Evolutionary conservation across 164 flowering plant genomes (phyloP).

Genomic region (Aristolochia contorta): DNA sequence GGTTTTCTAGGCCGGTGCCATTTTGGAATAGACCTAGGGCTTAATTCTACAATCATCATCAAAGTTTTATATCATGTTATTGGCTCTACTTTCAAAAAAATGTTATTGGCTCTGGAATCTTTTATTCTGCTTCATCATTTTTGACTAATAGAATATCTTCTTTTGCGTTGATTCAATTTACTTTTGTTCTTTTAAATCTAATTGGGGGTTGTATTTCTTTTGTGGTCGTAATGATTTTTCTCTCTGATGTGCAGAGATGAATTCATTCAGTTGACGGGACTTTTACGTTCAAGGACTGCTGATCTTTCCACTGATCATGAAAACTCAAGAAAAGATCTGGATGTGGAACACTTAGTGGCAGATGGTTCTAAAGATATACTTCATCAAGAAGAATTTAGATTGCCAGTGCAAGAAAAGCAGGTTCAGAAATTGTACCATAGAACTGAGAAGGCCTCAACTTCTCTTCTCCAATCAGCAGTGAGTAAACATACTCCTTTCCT

Average conservation of each 20-base stretch:
- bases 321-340: slow-evolving; percentile 11
- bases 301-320: slow-evolving; percentile 24
- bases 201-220: no score
- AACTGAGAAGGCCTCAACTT: slow-evolving; percentile 20
- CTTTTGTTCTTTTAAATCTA: background rate
- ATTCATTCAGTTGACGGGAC: slow-evolving; percentile 39
- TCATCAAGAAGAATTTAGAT: slow-evolving; percentile 14
- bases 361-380: slow-evolving; percentile 13
- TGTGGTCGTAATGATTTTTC: no score
- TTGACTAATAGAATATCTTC: background rate
- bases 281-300: slow-evolving; percentile 47
- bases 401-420: slow-evolving; percentile 17
- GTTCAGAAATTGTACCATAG: slow-evolving; percentile 10
- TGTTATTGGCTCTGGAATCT: background rate
- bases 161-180: background rate
- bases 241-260: slow-evolving; percentile 48
- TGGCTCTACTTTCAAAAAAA: background rate
- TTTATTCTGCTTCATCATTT: background rate
- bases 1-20: no score
- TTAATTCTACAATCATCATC: background rate
- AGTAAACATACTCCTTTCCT: slow-evolving; percentile 8
- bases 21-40: no score
- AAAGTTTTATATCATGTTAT: background rate
- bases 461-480: slow-evolving; percentile 29
- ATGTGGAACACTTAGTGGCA: slow-evolving; percentile 5